Conservation (phyloP, 805 yeast species). For the Saccharomycopsis sp. region DNA sequence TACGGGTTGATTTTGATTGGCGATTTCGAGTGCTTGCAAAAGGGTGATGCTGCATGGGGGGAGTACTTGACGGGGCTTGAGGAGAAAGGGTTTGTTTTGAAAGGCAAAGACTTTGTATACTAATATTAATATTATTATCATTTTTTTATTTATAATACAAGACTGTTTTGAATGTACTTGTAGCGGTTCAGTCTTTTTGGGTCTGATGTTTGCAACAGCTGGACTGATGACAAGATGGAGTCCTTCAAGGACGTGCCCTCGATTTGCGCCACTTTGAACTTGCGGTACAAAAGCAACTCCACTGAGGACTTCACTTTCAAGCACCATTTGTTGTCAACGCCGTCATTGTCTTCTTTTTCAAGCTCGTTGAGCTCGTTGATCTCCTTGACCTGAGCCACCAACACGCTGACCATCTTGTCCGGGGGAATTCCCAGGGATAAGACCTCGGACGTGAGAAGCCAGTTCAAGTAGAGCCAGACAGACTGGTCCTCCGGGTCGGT, state of each 20-base stretch:
- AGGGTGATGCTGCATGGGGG: slow-evolving; percentile 42
- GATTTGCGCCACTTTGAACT: slow-evolving; percentile 5
- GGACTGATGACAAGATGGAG: slow-evolving; percentile 32
- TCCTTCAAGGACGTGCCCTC: slow-evolving; percentile 22
- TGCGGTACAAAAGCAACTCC: slow-evolving; percentile 28
- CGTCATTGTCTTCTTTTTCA: slow-evolving; percentile 59
- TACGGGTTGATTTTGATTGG: slow-evolving; percentile 67
- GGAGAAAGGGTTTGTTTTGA: slow-evolving; percentile 12
- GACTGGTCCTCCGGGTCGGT: slow-evolving; percentile 94
- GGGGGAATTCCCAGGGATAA: slow-evolving; percentile 29
- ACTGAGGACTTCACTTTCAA: slow-evolving; percentile 48
- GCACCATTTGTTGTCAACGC: slow-evolving; percentile 66
- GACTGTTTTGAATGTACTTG: slow-evolving; percentile 26
- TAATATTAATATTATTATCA: background rate
- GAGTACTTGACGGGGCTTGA: slow-evolving; percentile 31
- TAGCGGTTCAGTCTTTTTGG: slow-evolving; percentile 60
- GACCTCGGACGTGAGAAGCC: slow-evolving; percentile 52
- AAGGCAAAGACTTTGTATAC: slow-evolving; percentile 11
- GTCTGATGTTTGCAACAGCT: slow-evolving; percentile 44
- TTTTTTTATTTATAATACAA: background rate
- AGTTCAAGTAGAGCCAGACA: slow-evolving; percentile 79
- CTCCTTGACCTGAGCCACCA: slow-evolving; percentile 28
- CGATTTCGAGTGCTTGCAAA: slow-evolving; percentile 40
- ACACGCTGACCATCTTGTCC: slow-evolving; percentile 25
- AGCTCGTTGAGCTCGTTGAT: slow-evolving; percentile 57